Evolutionary conservation across 78 protist genomes (phyloP).

Genomic region (Carpediemonas membranifera): DNA sequence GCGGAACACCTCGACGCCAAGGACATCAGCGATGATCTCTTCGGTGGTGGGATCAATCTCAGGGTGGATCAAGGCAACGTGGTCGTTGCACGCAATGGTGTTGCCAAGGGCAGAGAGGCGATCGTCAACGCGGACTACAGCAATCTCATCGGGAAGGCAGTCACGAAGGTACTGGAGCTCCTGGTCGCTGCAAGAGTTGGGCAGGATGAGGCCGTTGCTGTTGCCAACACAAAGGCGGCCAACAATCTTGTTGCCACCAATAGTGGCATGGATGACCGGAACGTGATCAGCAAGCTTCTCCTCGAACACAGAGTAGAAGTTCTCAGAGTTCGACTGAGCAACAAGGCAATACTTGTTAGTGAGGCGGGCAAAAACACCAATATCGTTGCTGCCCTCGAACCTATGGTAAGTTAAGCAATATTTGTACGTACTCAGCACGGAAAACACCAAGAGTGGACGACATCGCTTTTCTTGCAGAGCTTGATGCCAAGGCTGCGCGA

Average conservation of each 20-base stretch:
- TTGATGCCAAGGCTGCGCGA: too few relatives aligned
- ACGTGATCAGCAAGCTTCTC: conserved; percentile 77
- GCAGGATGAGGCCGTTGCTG: conserved; percentile 86
- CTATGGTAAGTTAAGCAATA: too few relatives aligned
- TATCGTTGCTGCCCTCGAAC: conserved; percentile 84
- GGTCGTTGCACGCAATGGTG: conserved; percentile 84
- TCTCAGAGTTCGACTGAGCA: conserved; percentile 65
- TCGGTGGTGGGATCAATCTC: conserved; percentile 88
- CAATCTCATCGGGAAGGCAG: conserved; percentile 86
- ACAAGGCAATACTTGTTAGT: conserved; percentile 89
- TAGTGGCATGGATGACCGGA: conserved; percentile 74
- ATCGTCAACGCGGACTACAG: conserved; percentile 74
- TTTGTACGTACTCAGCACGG: too few relatives aligned
- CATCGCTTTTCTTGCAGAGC: too few relatives aligned
- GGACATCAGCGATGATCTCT: conserved; percentile 81
- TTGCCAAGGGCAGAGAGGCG: conserved; percentile 92
- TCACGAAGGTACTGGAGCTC: conserved; percentile 59
- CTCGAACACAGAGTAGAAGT: conserved; percentile 79
- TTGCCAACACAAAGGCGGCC: conserved; percentile 61
- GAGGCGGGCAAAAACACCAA: conserved; percentile 91
- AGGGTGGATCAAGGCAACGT: conserved; percentile 91
- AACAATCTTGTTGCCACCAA: conserved; percentile 48
- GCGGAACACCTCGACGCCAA: conserved; percentile 92
- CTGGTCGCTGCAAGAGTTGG: conserved; percentile 86
- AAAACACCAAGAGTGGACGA: too few relatives aligned